These are phyloP conservation scores for Benincasa hispida DNA, from an alignment of 306 rosid genomes.

Conservation along the genomic window DNA sequence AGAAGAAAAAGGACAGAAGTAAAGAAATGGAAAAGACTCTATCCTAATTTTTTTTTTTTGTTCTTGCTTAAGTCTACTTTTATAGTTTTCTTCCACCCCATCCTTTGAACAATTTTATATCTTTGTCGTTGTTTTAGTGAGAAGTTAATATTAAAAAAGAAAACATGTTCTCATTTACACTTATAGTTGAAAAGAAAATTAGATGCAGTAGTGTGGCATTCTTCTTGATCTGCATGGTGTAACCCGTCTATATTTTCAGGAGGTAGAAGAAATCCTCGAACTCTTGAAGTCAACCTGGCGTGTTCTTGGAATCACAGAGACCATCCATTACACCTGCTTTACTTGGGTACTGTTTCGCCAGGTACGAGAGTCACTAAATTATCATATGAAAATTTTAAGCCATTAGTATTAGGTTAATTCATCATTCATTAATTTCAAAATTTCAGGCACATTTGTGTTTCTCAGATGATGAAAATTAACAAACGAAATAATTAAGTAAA, in stretches of 20 bases:
- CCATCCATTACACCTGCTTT: slow-evolving; percentile 84
- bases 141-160: not conserved
- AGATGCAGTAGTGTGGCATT: not conserved
- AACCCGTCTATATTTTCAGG: slow-evolving; percentile 40
- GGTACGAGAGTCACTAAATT: slow-evolving; percentile 31
- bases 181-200: not conserved
- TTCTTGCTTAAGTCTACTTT: not conserved
- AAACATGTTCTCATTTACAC: not conserved
- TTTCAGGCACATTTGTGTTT: not conserved
- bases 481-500: not conserved
- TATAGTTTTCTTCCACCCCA: not conserved
- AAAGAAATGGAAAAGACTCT: not conserved
- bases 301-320: slow-evolving; percentile 92
- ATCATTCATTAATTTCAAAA: not conserved
- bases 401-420: not conserved
- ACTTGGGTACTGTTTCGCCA: slow-evolving; percentile 97
- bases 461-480: not conserved
- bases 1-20: not conserved
- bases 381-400: not conserved
- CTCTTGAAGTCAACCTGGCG: slow-evolving; percentile 97
- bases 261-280: slow-evolving; percentile 93
- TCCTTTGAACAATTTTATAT: not conserved
- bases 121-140: not conserved
- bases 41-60: not conserved
- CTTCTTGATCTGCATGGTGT: not conserved